phyloP scores from a whole-genome alignment of 2,329 filamentous ascomycete species.

The Albifimbria verrucaria region DNA sequence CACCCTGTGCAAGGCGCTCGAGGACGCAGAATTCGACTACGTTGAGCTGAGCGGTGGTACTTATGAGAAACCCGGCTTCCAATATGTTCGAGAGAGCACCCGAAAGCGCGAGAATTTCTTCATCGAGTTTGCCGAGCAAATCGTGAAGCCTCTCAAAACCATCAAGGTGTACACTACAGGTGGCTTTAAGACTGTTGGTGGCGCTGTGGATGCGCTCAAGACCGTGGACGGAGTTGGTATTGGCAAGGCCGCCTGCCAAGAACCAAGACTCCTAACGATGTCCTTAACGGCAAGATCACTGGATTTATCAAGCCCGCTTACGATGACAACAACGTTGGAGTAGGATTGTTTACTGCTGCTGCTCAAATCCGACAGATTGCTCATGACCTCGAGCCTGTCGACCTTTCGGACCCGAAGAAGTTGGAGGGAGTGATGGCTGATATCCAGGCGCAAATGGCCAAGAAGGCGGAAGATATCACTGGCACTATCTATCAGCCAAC shows the following conservation, averaged over 20 bases:
- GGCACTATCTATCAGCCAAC: too few species aligned
- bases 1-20: conserved; percentile 40
- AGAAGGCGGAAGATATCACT: too few species aligned
- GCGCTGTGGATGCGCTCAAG: conserved; percentile 51
- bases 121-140: conserved; percentile 51
- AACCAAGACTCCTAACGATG: conserved; percentile 18
- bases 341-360: too few species aligned
- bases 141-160: conserved; percentile 30
- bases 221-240: conserved; percentile 57
- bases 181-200: conserved; percentile 47
- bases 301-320: too few species aligned
- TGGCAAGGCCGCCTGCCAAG: conserved; percentile 27
- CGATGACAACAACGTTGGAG: too few species aligned
- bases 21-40: conserved; percentile 48
- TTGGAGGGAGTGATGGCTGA: too few species aligned
- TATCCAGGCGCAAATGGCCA: too few species aligned
- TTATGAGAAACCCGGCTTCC: conserved; percentile 50
- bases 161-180: conserved; percentile 49
- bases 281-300: not conserved
- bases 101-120: conserved; percentile 55
- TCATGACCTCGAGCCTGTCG: too few species aligned
- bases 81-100: conserved; percentile 48
- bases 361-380: too few species aligned
- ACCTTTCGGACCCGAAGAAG: too few species aligned
- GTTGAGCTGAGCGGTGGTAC: conserved; percentile 58